A percentile compares a stretch with the other conserved stretches of the same genome.
Conservation (phyloP, 352 stramenopile genomes). For the Phytophthora foliorum region DNA sequence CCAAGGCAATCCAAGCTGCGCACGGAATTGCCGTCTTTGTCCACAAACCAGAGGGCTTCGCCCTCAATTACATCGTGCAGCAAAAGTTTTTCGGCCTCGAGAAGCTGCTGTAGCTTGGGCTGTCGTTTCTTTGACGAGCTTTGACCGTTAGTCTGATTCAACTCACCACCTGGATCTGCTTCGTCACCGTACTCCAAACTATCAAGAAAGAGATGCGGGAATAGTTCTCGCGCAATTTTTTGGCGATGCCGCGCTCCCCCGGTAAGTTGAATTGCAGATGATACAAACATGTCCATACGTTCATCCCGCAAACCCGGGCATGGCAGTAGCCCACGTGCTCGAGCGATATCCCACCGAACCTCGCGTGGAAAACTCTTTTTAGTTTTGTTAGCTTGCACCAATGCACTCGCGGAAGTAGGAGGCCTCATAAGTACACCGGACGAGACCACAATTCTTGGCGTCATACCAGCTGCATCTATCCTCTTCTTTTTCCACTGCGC, state of each 20-base stretch:
- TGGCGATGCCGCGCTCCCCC: slow-evolving; percentile 69
- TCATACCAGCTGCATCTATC: not conserved
- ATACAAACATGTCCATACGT: slow-evolving; percentile 65
- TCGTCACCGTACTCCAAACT: slow-evolving; percentile 18
- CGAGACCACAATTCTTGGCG: slow-evolving; percentile 12
- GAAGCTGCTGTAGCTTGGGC: slow-evolving; percentile 42
- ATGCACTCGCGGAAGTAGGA: slow-evolving; percentile 17
- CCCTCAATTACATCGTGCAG: slow-evolving; percentile 81
- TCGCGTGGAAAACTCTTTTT: slow-evolving; percentile 67
- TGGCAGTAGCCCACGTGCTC: slow-evolving; percentile 48
- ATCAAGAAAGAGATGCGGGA: slow-evolving; percentile 65
- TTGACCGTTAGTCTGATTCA: slow-evolving; percentile 3
- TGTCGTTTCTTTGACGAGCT: slow-evolving; percentile 28
- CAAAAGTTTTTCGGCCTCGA: slow-evolving; percentile 65
- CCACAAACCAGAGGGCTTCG: slow-evolving; percentile 83
- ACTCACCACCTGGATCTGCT: slow-evolving; percentile 14
- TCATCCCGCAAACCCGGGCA: slow-evolving; percentile 76
- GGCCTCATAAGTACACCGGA: slow-evolving; percentile 19
- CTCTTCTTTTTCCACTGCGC: slow-evolving; percentile 34
- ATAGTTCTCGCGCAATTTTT: slow-evolving; percentile 78
- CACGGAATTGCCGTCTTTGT: slow-evolving; percentile 78
- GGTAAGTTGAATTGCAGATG: slow-evolving; percentile 64
- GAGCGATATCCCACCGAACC: slow-evolving; percentile 65
- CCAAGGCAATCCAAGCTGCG: slow-evolving; percentile 77
- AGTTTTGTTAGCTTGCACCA: slow-evolving; percentile 35